phyloP scores from a whole-genome alignment of 164 flowering plant genomes.

The Liriodendron chinense region DNA sequence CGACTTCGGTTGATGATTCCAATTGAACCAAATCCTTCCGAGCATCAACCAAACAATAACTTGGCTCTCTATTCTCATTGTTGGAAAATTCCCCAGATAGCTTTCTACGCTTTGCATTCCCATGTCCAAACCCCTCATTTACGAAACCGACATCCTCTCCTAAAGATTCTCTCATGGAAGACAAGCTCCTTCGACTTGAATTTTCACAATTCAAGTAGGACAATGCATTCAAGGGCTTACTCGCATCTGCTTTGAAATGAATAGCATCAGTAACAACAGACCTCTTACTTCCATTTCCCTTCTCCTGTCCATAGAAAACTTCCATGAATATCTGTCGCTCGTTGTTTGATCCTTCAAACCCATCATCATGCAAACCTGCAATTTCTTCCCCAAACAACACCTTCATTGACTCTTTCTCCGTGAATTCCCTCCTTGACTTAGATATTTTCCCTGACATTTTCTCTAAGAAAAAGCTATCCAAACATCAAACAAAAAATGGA shows the following conservation, averaged over 20 bases:
- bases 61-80: constrained; percentile 8
- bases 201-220: constrained; percentile 45
- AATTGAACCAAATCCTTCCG: constrained; percentile 22
- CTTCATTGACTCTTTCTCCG: constrained; percentile 16
- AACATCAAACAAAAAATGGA: neutral
- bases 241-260: constrained; percentile 33
- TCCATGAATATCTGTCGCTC: constrained; percentile 57
- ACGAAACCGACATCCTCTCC: constrained; percentile 25
- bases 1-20: constrained; percentile 17
- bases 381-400: constrained; percentile 42
- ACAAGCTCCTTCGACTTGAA: constrained; percentile 41
- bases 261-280: constrained; percentile 38
- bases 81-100: constrained; percentile 27
- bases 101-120: constrained; percentile 36
- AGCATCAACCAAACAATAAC: constrained; percentile 13
- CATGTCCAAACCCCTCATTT: constrained; percentile 16
- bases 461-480: neutral
- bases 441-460: constrained; percentile 1
- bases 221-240: constrained; percentile 26
- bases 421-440: constrained; percentile 13
- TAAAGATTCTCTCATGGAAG: constrained; percentile 27
- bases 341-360: constrained; percentile 63
- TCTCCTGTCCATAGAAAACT: constrained; percentile 45
- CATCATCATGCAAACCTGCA: constrained; percentile 48
- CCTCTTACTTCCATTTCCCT: constrained; percentile 26